Percentiles rank a stretch among this genome's conserved stretches.
Evolutionary conservation across 495 filamentous ascomycete species (phyloP).

Genomic region (Cercophora newfieldiana): DNA sequence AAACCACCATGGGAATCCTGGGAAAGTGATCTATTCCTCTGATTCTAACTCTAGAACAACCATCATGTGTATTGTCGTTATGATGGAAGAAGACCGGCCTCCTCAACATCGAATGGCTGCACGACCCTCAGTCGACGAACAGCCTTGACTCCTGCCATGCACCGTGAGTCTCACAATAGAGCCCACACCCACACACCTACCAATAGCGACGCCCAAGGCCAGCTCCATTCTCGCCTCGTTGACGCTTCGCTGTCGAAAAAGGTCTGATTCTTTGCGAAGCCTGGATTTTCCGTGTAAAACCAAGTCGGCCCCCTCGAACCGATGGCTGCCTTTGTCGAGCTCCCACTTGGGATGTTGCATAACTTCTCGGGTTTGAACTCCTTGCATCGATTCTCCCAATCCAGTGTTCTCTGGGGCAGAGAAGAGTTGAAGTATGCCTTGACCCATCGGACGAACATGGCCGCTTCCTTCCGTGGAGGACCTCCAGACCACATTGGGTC

Average conservation of each 20-base stretch:
- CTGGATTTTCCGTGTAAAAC: neutral
- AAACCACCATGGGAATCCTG: too few relatives aligned
- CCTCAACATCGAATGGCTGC: too few relatives aligned
- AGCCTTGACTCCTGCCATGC: too few relatives aligned
- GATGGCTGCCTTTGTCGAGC: neutral
- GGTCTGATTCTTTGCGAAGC: neutral
- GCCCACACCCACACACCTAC: neutral
- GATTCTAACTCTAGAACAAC: too few relatives aligned
- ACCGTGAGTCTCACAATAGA: too few relatives aligned
- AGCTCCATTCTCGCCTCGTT: neutral
- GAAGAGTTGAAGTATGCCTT: constrained; percentile 80
- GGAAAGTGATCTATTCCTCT: too few relatives aligned
- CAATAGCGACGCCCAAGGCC: neutral
- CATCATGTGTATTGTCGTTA: too few relatives aligned
- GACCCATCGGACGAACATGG: constrained; percentile 62
- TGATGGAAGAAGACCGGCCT: too few relatives aligned
- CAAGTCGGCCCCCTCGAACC: neutral
- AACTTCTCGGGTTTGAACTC: constrained; percentile 25
- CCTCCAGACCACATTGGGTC: constrained; percentile 67
- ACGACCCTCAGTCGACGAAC: too few relatives aligned
- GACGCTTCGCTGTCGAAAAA: neutral
- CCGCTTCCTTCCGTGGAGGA: constrained; percentile 61
- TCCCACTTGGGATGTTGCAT: neutral
- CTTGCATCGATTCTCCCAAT: constrained; percentile 52
- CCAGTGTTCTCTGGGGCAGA: constrained; percentile 38